Evolutionary conservation across 768 basidiomycete genomes (phyloP), one percentile per base, ranked within the genome.

Genomic region (Lactarius psammicola): DNA sequence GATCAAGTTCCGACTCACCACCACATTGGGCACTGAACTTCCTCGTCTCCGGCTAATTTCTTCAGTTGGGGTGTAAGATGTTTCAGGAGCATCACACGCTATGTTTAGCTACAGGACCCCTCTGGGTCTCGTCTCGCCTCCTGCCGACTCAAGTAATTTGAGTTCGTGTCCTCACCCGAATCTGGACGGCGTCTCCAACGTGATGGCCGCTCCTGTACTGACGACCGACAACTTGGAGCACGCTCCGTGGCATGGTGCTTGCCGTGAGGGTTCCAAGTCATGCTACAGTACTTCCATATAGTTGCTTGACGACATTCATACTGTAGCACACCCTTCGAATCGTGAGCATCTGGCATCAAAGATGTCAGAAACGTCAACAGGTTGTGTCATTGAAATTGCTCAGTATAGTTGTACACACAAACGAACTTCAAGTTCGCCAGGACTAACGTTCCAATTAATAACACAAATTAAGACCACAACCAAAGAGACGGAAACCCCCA

Each of bases 401-500:
- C 15, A 26, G 49, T 23, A 51, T 51, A 40, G n/a, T 61, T 26
- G n/a, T 40, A 10, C 8, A 53, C 34, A 23, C 59, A 54, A 51
- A 56, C 9, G 55, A 26, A 30, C 38, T 2, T 42, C n/a, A n/a
- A n/a, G n/a, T n/a, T n/a, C n/a, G 30, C 30, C 26, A 23, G 23
- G n/a, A 33, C 59, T n/a, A 56, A 34, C 20, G 31, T 46, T 34
- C 46, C 36, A 38, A 46, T 40, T 54, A 20, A 56, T 51, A 31
- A 53, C 63, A 51, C 56, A 57, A 38, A 56, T 62, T 44, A 64
- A 20, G 57, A 30, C 63, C 49, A 55, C 18, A 10, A 15, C 34
- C 28, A 40, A 23, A 56, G 46, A 65, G 49, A 33, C 55, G 56
- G 28, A 42, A 65, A 38, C 34, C 59, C 59, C 59, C 30, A 55